Base-by-base conservation (phyloP, 306 rosid species). In the Vigna unguiculata region DNA sequence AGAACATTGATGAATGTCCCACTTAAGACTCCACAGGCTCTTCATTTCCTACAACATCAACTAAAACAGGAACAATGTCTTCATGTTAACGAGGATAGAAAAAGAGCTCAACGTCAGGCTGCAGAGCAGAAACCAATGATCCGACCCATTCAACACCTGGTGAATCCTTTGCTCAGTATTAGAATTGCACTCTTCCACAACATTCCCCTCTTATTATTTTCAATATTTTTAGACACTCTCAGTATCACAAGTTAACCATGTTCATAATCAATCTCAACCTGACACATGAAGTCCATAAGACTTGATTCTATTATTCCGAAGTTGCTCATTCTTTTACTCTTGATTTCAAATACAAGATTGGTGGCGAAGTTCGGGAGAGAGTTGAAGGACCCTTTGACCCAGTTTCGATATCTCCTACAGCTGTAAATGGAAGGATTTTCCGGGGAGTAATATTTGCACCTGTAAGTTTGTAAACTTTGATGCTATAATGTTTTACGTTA, bases 391-490 rank as follows among this genome's bases (percentile, higher is more conserved):
- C 86, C 51, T 88, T 88, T 13, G 96, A 90, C 81, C 90, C 97
- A 0, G 97, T 90, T 67, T 78, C 86, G 46, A 82, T 90, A 8
- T 85, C 90, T 90, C 87, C 89, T 15, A 91, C 93, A 43, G 86
- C 87, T 13, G 90, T 90, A 68, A 86, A 88, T 61, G 97, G 93
- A 43, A 88, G 69, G 64, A 25, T 84, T 67, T 90, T 83, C 64
- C 79, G 97, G 78, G 96, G 97, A 40, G 92, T 92, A 71, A 77
- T 90, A 63, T 92, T 90, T 80, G 76, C 96, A 63, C 96, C 96
- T 2, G 97, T 92, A 81, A 88, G 91, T 12, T 78, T 55, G 69
- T 48, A 6, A 41, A 57, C 20, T 22, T 21, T 41, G 19, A 7
- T 30, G 40, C 54, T 13, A 24, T 28, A 7, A 64, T 47, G 8